Conservation (phyloP, 179 eudicot species). For the Amaranthus tricolor region DNA sequence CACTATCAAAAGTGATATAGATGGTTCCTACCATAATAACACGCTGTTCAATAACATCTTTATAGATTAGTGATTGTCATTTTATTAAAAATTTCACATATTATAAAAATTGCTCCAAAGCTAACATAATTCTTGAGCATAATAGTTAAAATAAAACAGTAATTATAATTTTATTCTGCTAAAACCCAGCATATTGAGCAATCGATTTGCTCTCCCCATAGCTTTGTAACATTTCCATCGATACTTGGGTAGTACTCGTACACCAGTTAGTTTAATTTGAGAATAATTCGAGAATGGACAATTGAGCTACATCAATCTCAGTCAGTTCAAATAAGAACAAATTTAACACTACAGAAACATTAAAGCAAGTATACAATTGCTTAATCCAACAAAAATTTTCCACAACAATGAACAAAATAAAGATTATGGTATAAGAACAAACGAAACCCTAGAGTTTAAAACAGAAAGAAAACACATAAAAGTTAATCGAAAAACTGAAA, state of each 20-base stretch:
- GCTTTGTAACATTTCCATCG: no score
- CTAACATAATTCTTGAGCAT: not conserved
- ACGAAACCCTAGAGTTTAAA: conserved; percentile 25
- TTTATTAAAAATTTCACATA: not conserved
- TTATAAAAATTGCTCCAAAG: not conserved
- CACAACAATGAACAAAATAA: not conserved
- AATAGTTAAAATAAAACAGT: not conserved
- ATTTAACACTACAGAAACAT: not conserved
- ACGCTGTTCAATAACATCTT: not conserved
- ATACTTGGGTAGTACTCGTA: not conserved
- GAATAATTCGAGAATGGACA: not conserved
- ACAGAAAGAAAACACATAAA: not conserved
- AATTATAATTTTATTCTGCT: no score
- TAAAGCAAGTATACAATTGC: not conserved
- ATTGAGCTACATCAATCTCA: not conserved
- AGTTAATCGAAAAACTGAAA: not conserved
- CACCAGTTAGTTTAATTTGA: not conserved
- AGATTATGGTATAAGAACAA: not conserved
- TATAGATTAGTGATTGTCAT: not conserved
- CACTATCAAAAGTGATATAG: no score
- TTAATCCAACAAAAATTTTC: not conserved
- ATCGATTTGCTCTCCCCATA: not conserved
- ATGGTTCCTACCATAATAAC: no score
- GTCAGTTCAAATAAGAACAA: not conserved
- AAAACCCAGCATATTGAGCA: not conserved